These are phyloP conservation scores for Helicocarpus griseus DNA, from an alignment of 2,329 filamentous ascomycete genomes.

Conservation along the genomic window DNA sequence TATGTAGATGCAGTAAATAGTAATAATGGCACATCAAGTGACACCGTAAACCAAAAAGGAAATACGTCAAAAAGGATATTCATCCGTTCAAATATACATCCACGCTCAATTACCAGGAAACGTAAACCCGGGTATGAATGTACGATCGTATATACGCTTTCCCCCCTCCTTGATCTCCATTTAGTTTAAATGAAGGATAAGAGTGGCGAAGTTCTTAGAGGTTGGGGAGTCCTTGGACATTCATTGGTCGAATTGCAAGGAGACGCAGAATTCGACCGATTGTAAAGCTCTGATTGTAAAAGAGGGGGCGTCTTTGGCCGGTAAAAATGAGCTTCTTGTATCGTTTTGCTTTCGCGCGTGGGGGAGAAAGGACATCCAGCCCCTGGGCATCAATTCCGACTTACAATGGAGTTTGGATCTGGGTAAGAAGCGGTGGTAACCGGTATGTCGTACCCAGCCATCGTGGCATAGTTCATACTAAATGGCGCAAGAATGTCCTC, in stretches of 20 bases:
- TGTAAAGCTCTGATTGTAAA: constrained; percentile 29
- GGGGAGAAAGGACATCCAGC: background rate
- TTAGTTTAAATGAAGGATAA: background rate
- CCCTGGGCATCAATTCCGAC: constrained; percentile 2
- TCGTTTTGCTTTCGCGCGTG: background rate
- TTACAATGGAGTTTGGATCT: constrained; percentile 16
- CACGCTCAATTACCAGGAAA: no score
- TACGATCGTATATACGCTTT: background rate
- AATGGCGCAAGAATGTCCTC: constrained; percentile 50
- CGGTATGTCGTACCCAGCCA: constrained; percentile 47
- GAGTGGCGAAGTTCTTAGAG: constrained; percentile 31
- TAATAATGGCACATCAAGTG: no score
- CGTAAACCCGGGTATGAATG: background rate
- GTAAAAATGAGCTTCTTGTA: background rate
- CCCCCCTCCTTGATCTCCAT: background rate
- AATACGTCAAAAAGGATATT: no score
- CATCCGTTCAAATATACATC: no score
- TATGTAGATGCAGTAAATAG: no score
- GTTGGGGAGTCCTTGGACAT: constrained; percentile 34
- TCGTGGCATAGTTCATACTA: constrained; percentile 50
- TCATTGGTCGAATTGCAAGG: constrained; percentile 28
- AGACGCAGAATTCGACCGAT: constrained; percentile 34
- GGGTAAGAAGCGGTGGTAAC: constrained; percentile 25
- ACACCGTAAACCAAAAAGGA: no score
- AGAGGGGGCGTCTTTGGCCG: constrained; percentile 26